Evolutionary conservation across 306 rosid genomes (phyloP).

Genomic region (Erythrophleum fordii): DNA sequence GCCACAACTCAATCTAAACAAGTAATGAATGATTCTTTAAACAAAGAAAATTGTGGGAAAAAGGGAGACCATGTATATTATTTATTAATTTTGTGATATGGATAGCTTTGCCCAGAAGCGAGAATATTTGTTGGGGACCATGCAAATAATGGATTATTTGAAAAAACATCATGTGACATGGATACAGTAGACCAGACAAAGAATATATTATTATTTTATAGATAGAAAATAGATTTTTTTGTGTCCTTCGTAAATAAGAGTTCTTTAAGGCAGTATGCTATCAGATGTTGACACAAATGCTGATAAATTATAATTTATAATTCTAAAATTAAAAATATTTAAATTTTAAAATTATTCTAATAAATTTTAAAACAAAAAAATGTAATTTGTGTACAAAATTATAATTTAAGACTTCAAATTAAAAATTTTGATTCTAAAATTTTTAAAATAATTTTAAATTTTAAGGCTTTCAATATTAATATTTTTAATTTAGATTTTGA

Average conservation of each 20-base stretch:
- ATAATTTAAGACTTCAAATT: too few relatives aligned
- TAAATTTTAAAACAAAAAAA: too few relatives aligned
- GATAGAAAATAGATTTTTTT: too few relatives aligned
- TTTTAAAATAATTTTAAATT: too few relatives aligned
- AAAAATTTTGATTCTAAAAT: too few relatives aligned
- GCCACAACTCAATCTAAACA: conserved; percentile 1
- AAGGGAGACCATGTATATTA: conserved; percentile 38
- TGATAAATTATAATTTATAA: too few relatives aligned
- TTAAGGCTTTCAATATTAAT: too few relatives aligned
- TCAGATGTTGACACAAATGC: neutral
- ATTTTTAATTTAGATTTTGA: too few relatives aligned
- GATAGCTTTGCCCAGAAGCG: neutral
- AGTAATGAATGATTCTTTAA: neutral
- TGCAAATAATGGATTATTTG: neutral
- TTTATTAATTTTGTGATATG: conserved; percentile 19
- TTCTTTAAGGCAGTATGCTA: neutral
- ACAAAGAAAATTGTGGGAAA: conserved; percentile 36
- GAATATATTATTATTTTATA: neutral
- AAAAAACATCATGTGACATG: conserved; percentile 1
- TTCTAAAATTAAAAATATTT: too few relatives aligned
- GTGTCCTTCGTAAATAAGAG: neutral
- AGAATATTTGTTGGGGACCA: conserved; percentile 41
- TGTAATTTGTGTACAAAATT: too few relatives aligned
- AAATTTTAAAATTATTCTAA: too few relatives aligned
- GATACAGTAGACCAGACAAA: conserved; percentile 25